Evolutionary conservation across 768 basidiomycete genomes (phyloP), one percentile per base, ranked within the genome.

Genomic region (Piloderma croceum): DNA sequence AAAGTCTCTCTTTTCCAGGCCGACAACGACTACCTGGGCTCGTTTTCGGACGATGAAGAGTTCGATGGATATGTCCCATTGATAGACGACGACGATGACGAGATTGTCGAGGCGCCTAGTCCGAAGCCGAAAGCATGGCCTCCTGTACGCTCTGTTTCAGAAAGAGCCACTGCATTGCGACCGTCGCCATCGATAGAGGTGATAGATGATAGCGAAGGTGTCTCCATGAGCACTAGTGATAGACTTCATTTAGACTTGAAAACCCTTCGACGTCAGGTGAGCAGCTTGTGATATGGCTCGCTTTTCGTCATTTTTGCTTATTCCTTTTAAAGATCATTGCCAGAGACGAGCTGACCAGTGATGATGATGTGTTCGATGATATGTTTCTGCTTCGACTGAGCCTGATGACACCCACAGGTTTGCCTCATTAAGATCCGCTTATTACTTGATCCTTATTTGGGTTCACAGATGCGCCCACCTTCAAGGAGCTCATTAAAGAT

Each of bases 381-480:
- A 57, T 57, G 23, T 55, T 54, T 10, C 40, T 76, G 29, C 51
- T 67, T 47, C 50, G 50, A 18, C 42, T 75, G 6, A 70, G 70
- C 42, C 46, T 51, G 5, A 59, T 57, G 9, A 61, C 66, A 38
- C 74, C 74, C 1, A 48, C 54, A 51, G 75, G 75, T 70, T 40
- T 3, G 43, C 29, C 11, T 11, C 34, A 10, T 35, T 10, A 18
- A 11, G n/a, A n/a, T n/a, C 11, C 10, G 18, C 18, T 35, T 10
- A 10, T 35, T 10, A 19, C 10, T 11, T 10, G 10, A 11, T 35
- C 11, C 10, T 19, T 35, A 18, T 11, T 19, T 19, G 18, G 10
- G 11, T 35, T 19, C 10, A 19, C 19, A 35, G 34, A 35, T 19
- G 18, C 10, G 34, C 11, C 10, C 10, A 19, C 11, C 18, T 19